A percentile compares a stretch with the other conserved stretches of the same genome.
These are phyloP conservation scores for Mycena floridula DNA, from an alignment of 768 basidiomycete genomes.

Conservation along the genomic window DNA sequence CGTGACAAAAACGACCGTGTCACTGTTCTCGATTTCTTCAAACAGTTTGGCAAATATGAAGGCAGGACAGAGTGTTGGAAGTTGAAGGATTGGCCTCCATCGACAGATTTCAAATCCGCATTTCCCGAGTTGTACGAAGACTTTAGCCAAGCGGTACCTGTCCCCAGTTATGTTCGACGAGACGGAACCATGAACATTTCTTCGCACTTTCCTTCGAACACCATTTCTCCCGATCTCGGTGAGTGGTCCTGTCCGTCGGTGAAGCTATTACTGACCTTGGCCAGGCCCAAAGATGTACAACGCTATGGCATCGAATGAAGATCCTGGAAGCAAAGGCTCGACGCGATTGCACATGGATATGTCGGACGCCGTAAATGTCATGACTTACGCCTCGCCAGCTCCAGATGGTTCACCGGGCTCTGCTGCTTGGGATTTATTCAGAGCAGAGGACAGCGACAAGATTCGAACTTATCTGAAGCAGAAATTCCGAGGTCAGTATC, in stretches of 20 bases:
- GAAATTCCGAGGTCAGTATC: slow-evolving; percentile 48
- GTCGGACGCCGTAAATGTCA: slow-evolving; percentile 89
- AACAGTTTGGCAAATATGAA: slow-evolving; percentile 64
- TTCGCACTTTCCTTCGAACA: slow-evolving; percentile 81
- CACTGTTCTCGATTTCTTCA: slow-evolving; percentile 77
- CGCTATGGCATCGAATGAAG: slow-evolving; percentile 69
- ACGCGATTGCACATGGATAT: slow-evolving; percentile 93
- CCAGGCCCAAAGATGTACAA: slow-evolving; percentile 94
- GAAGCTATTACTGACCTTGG: slow-evolving; percentile 11
- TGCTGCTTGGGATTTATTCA: slow-evolving; percentile 91
- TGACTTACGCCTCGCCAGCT: slow-evolving; percentile 63
- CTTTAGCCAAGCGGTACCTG: slow-evolving; percentile 76
- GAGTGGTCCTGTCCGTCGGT: slow-evolving; percentile 13
- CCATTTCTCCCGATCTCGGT: slow-evolving; percentile 78
- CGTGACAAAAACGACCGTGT: slow-evolving; percentile 55
- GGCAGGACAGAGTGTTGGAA: slow-evolving; percentile 26
- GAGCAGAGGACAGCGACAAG: slow-evolving; percentile 73
- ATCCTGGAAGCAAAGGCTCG: slow-evolving; percentile 68
- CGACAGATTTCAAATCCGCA: slow-evolving; percentile 73
- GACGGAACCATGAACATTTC: slow-evolving; percentile 88
- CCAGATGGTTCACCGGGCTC: slow-evolving; percentile 63
- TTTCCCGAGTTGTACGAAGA: slow-evolving; percentile 87
- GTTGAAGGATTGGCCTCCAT: slow-evolving; percentile 88
- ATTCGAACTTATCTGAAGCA: slow-evolving; percentile 69
- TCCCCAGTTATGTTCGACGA: slow-evolving; percentile 84